phyloP scores from a whole-genome alignment of 148 eudicot species.

The Amaranthus hypochondriacus region DNA sequence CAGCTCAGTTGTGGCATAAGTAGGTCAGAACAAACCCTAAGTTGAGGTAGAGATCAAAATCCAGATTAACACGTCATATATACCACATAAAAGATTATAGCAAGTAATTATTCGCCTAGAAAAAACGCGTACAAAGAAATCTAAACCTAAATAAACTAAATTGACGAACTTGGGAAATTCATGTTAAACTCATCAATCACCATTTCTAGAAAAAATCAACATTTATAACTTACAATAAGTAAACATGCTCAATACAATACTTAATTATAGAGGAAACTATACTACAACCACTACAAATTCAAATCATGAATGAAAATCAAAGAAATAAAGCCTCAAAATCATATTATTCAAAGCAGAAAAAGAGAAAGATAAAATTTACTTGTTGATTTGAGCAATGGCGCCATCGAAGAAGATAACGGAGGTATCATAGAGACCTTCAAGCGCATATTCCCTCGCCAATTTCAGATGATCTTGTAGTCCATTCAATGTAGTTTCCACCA shows the following conservation, averaged over 20 bases:
- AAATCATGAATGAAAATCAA: neutral
- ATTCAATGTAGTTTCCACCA: slow-evolving; percentile 62
- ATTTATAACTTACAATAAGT: no score
- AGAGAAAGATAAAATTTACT: slow-evolving; percentile 35
- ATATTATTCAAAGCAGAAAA: neutral
- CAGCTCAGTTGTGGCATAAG: neutral
- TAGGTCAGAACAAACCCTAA: neutral
- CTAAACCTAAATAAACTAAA: neutral
- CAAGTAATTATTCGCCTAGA: neutral
- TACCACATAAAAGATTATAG: neutral
- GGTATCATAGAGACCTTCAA: slow-evolving; percentile 93
- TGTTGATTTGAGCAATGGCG: slow-evolving; percentile 98
- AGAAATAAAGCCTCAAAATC: neutral
- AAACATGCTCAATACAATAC: no score
- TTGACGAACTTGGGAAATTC: no score
- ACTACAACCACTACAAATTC: no score
- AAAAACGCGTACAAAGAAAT: neutral
- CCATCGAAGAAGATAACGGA: slow-evolving; percentile 99
- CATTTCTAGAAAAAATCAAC: no score
- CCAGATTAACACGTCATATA: neutral
- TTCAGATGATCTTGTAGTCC: slow-evolving; percentile 94
- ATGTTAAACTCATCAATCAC: no score
- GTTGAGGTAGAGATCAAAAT: neutral
- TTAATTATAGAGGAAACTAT: no score
- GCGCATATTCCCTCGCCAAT: slow-evolving; percentile 88